A percentile compares a stretch with the other conserved stretches of the same genome.
Evolutionary conservation across 2,329 filamentous ascomycete species (phyloP).

Genomic region (Alternaria gaisen): DNA sequence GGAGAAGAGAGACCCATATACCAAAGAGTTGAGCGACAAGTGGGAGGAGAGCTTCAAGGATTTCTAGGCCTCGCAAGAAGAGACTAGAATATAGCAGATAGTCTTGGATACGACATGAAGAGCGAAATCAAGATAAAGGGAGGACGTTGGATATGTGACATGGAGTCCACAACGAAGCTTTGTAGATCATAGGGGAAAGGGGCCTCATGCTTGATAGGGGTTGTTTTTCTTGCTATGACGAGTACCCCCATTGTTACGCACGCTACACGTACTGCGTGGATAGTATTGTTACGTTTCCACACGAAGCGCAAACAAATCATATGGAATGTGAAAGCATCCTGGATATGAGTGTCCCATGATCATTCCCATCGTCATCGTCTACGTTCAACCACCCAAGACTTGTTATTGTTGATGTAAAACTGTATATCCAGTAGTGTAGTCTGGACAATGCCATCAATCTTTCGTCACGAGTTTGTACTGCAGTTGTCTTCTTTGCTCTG

Average conservation of each 20-base stretch:
- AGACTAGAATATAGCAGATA: too few species aligned
- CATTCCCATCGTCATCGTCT: not conserved
- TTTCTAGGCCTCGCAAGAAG: slow-evolving; percentile 60
- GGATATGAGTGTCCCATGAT: not conserved
- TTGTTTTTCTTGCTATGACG: not conserved
- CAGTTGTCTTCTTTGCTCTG: too few species aligned
- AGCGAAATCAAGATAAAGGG: not conserved
- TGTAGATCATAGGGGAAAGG: not conserved
- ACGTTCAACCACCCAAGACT: not conserved
- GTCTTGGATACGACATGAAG: not conserved
- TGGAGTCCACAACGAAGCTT: not conserved
- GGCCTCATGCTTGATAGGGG: not conserved
- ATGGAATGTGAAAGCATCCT: not conserved
- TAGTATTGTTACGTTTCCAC: not conserved
- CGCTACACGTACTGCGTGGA: not conserved
- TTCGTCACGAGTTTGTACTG: too few species aligned
- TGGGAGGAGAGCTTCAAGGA: slow-evolving; percentile 77
- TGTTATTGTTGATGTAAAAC: not conserved
- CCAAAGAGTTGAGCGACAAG: slow-evolving; percentile 71
- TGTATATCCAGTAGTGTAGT: too few species aligned
- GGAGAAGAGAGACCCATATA: slow-evolving; percentile 70
- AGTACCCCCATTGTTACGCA: not conserved
- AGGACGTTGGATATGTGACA: not conserved
- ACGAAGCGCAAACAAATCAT: not conserved
- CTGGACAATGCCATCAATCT: too few species aligned